phyloP scores from a whole-genome alignment of 2,329 filamentous ascomycete genomes.

The Claviceps fusiformis region DNA sequence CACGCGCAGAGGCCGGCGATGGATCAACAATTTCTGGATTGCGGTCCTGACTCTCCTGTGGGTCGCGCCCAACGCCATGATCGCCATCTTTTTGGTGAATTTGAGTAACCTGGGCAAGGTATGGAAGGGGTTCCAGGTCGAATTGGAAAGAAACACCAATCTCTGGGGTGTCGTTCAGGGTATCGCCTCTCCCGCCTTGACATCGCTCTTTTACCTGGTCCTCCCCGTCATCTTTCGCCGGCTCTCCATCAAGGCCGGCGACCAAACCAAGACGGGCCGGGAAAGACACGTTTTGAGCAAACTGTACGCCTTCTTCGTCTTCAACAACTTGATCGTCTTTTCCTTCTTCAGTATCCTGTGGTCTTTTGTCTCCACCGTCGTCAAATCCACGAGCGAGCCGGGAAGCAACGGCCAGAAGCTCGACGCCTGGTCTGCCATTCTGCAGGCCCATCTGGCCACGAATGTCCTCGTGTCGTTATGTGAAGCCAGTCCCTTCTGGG shows the following conservation, averaged over 20 bases:
- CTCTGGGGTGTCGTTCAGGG: constrained; percentile 86
- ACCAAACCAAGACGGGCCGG: constrained; percentile 80
- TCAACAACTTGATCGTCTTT: constrained; percentile 94
- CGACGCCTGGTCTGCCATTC: constrained; percentile 56
- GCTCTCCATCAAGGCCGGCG: constrained; percentile 69
- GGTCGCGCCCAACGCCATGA: constrained; percentile 86
- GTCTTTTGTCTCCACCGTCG: constrained; percentile 54
- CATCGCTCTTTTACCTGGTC: constrained; percentile 73
- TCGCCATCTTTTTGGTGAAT: constrained; percentile 86
- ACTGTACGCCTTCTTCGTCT: constrained; percentile 88
- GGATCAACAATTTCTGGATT: constrained; percentile 79
- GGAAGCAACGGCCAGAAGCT: constrained; percentile 26
- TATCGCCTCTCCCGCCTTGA: constrained; percentile 77
- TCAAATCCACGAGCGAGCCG: constrained; percentile 36
- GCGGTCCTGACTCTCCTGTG: constrained; percentile 67
- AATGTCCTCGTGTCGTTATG: constrained; percentile 64
- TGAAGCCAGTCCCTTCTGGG: constrained; percentile 79
- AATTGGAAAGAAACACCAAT: constrained; percentile 46
- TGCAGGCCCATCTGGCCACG: constrained; percentile 46
- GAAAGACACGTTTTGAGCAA: constrained; percentile 85
- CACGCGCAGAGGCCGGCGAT: constrained; percentile 55
- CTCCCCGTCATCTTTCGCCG: constrained; percentile 86
- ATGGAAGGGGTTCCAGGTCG: constrained; percentile 60
- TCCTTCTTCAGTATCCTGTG: constrained; percentile 80
- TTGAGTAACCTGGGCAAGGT: constrained; percentile 65